Base-by-base conservation (phyloP, 495 filamentous ascomycete species). In the Penicilliopsis zonata region DNA sequence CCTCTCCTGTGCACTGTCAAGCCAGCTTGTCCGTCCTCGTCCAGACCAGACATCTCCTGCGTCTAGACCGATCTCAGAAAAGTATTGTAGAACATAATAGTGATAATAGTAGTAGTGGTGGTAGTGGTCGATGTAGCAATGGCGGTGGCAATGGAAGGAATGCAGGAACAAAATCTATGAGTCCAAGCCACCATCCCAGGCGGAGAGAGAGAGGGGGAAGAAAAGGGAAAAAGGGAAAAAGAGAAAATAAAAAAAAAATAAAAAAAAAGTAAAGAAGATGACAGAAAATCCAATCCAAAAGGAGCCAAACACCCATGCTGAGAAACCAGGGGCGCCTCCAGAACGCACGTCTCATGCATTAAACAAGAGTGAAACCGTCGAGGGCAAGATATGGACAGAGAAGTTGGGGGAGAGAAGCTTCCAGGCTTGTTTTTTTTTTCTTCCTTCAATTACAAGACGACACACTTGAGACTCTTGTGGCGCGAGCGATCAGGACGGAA, bases 391-490 rank as follows among this genome's bases (percentile, higher is more conserved):
- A 12, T 5, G 25, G 10, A 15, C 13, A 30, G 21, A 24, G 28
- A 16, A 30, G 16, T 6, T 15, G 28, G 16, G 23, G 36, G 36
- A 49, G 30, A 35, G 31, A n/a, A n/a, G n/a, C n/a, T n/a, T n/a
- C n/a, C n/a, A n/a, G n/a, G n/a, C n/a, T n/a, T n/a, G n/a, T n/a
- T n/a, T n/a, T n/a, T n/a, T n/a, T n/a, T n/a, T n/a, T n/a, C n/a
- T n/a, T n/a, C n/a, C n/a, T n/a, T n/a, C n/a, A n/a, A 12, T 65
- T 52, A 67, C 39, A 67, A 45, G 29, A 67, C 49, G 31, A 48
- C 50, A 38, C 63, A 67, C 37, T 50, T 52, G 17, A 65, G 28
- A 34, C 48, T 43, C 42, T 58, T 59, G 47, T 63, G 59, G 30
- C 52, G 46, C 13, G 50, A 33, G n/a, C 57, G 51, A 44, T 65